These are phyloP conservation scores for Metrosideros polymorpha DNA, from an alignment of 441 rosid genomes.

Conservation along the genomic window DNA sequence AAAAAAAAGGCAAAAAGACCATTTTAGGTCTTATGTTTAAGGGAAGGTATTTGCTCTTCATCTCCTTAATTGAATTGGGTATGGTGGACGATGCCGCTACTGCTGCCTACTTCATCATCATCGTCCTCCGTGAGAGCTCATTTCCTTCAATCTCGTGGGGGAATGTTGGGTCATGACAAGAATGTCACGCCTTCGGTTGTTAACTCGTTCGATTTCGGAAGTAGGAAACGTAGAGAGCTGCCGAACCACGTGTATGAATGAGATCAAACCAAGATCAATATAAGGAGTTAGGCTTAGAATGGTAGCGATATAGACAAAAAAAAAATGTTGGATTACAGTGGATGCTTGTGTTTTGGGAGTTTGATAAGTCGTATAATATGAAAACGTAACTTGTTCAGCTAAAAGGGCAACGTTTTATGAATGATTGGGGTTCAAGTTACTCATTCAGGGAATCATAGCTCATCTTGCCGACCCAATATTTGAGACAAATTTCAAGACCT, in stretches of 20 bases:
- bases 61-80: not conserved
- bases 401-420: not conserved
- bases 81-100: not conserved
- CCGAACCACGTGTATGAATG: not conserved
- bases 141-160: not conserved
- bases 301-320: not conserved
- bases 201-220: not conserved
- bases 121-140: not conserved
- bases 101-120: not conserved
- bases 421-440: not conserved
- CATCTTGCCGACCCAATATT: not conserved
- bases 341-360: not conserved
- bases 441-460: too few relatives aligned
- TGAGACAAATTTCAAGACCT: not conserved
- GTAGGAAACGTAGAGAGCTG: not conserved
- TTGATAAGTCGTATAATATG: not conserved
- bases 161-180: not conserved
- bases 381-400: not conserved
- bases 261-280: not conserved
- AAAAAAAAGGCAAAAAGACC: not conserved
- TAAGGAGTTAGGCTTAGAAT: not conserved
- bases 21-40: not conserved
- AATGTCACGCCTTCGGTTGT: not conserved
- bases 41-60: not conserved
- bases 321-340: not conserved